Conservation (phyloP, 768 basidiomycete species). For the Podaxis pistillaris region DNA sequence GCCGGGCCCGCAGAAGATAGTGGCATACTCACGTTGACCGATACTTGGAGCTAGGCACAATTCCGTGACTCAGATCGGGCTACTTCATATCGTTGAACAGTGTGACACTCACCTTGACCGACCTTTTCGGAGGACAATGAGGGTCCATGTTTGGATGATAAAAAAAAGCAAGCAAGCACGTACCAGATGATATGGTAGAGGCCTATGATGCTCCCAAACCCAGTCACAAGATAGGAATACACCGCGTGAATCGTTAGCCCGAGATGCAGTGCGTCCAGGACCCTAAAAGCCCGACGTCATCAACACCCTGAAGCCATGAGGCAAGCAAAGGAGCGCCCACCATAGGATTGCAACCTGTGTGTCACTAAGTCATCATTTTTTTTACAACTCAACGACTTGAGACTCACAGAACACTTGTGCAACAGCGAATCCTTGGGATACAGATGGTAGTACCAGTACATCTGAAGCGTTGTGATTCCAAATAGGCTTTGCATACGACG, state of each 20-base stretch:
- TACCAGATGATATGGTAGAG: constrained; percentile 31
- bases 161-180: constrained; percentile 8
- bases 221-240: constrained; percentile 34
- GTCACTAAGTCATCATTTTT: not conserved
- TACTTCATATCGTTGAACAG: too few species aligned
- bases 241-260: constrained; percentile 31
- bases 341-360: constrained; percentile 10
- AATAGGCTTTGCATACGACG: constrained; percentile 28
- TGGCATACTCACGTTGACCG: constrained; percentile 35
- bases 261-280: constrained; percentile 35
- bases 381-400: not conserved
- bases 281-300: constrained; percentile 20
- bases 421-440: constrained; percentile 33
- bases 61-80: not conserved
- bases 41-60: constrained; percentile 34
- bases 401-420: constrained; percentile 34
- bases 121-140: constrained; percentile 22
- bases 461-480: constrained; percentile 38
- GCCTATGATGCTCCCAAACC: constrained; percentile 30
- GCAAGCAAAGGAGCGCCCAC: not conserved
- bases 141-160: not conserved
- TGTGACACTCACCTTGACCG: constrained; percentile 28
- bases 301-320: not conserved
- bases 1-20: not conserved
- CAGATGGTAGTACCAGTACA: constrained; percentile 39